Base-by-base conservation (phyloP, 2,329 filamentous ascomycete genomes). In the Calonectria pseudoturangicola region DNA sequence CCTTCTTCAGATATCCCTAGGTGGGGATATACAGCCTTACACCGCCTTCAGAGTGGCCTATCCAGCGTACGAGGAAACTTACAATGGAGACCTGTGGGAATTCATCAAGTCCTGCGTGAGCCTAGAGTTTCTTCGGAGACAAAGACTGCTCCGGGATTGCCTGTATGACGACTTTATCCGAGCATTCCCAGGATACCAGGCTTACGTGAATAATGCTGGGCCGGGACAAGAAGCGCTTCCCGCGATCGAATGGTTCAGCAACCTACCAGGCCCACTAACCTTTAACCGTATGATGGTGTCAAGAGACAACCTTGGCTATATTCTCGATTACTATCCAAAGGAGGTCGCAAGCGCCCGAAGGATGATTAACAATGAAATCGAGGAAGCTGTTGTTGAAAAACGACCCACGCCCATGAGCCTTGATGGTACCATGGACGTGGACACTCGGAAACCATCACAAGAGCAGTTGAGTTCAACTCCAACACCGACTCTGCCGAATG, bases 151-250 rank as follows among this genome's bases (percentile, higher is more conserved):
- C 21, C 82, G 84, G 15, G 83, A 85, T 28, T 88, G 82, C 66
- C 77, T 89, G 0, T 90, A 86, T 71, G 89, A 91, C 74, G 89
- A 91, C 68, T 89, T 90, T 66, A 85, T 91, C 36, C 81, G 85
- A 9, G 78, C 81, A 2, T 90, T 87, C 64, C 82, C 85, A 2
- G 79, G 78, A 1, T 91, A 85, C 73, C 73, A 85, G 8, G 73
- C 77, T 0, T 89, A 90, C 67, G 82, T 87, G 28, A 68, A 77
- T 2, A 75, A 76, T 3, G 69, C 79, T 1, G 76, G 79, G 7
- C 72, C 73, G 3, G 74, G 73, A 2, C 77, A 78, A 27, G 77
- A 82, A 27, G 74, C 82, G 0, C 81, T 86, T 10, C 80, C 84
- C 3, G 85, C 85, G 2, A 78, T 87, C 4, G 79, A 87, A 30